Conservation (phyloP, 148 eudicot species). For the Rhododendron kiyosumense region DNA sequence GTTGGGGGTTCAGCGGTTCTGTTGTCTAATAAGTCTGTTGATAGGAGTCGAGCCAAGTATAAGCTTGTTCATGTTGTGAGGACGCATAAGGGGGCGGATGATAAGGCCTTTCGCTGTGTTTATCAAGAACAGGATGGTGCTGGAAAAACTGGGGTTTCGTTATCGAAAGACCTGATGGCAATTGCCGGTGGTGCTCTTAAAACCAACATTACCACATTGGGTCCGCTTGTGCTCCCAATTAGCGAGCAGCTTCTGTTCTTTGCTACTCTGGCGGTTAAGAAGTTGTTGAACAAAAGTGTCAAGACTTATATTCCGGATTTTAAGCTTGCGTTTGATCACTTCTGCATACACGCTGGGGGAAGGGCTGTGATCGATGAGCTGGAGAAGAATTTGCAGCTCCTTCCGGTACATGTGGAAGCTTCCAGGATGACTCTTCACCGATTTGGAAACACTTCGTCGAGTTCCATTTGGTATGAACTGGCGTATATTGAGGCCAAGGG, state of each 20-base stretch:
- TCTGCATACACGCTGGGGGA: slow-evolving; percentile 15
- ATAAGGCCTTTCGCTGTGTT: slow-evolving; percentile 6
- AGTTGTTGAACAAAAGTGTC: not conserved
- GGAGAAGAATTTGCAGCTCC: slow-evolving; percentile 24
- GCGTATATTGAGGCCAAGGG: slow-evolving; percentile 23
- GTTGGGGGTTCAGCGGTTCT: slow-evolving; percentile 18
- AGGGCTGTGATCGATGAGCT: slow-evolving; percentile 24
- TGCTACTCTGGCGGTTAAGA: slow-evolving; percentile 5
- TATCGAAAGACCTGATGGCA: slow-evolving; percentile 10
- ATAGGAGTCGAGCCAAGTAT: slow-evolving; percentile 16
- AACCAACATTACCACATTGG: slow-evolving; percentile 14
- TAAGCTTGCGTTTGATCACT: slow-evolving; percentile 15
- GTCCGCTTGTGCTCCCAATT: slow-evolving; percentile 12
- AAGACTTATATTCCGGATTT: slow-evolving; percentile 15
- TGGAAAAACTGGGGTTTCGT: not conserved
- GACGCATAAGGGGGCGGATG: slow-evolving; percentile 9
- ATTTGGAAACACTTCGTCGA: slow-evolving; percentile 18
- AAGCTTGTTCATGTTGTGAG: slow-evolving; percentile 17
- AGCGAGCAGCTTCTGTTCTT: slow-evolving; percentile 17
- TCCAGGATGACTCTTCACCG: slow-evolving; percentile 21
- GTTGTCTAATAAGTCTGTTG: slow-evolving; percentile 12
- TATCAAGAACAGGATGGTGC: slow-evolving; percentile 3
- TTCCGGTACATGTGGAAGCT: slow-evolving; percentile 13
- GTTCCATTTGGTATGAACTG: slow-evolving; percentile 19
- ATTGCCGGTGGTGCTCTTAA: slow-evolving; percentile 10